A percentile compares a stretch with the other conserved stretches of the same genome.
Conservation (phyloP, 176 grass and related monocot species). For the Otatea glauca region DNA sequence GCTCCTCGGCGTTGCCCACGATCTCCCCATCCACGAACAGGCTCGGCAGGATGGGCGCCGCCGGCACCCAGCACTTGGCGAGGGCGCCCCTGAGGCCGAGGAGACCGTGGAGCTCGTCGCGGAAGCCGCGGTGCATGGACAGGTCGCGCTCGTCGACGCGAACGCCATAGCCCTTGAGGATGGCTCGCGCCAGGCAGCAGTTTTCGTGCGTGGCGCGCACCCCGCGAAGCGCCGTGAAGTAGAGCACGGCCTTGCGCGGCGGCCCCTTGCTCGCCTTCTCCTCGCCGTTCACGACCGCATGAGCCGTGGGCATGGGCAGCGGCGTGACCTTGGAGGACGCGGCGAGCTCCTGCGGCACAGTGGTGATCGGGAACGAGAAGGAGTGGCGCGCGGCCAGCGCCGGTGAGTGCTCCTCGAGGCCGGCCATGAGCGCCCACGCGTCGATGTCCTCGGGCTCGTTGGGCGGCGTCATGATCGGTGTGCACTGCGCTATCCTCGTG, state of each 20-base stretch:
- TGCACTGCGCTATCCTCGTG: slow-evolving; percentile 52
- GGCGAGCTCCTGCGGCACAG: slow-evolving; percentile 38
- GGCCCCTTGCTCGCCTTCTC: slow-evolving; percentile 13
- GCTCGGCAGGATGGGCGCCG: slow-evolving; percentile 49
- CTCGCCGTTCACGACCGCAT: not conserved
- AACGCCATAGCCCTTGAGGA: slow-evolving; percentile 75
- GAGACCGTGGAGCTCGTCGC: slow-evolving; percentile 63
- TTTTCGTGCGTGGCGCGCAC: slow-evolving; percentile 84
- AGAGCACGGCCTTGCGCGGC: slow-evolving; percentile 64
- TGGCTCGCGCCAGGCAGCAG: slow-evolving; percentile 67
- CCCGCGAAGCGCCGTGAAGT: slow-evolving; percentile 92
- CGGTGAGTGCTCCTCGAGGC: slow-evolving; percentile 68
- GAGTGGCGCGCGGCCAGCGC: slow-evolving; percentile 58
- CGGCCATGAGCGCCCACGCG: slow-evolving; percentile 80
- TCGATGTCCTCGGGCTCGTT: slow-evolving; percentile 92
- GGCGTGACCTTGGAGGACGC: slow-evolving; percentile 48
- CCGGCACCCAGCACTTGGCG: slow-evolving; percentile 43
- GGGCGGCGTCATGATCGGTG: slow-evolving; percentile 89
- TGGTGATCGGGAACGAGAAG: slow-evolving; percentile 74
- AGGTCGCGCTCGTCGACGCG: slow-evolving; percentile 90
- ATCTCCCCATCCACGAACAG: slow-evolving; percentile 71
- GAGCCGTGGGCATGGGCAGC: slow-evolving; percentile 30
- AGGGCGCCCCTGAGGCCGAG: slow-evolving; percentile 19
- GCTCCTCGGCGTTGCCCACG: slow-evolving; percentile 71
- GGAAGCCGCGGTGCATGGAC: slow-evolving; percentile 87